These are phyloP conservation scores for Linnemannia zychae DNA, from an alignment of 192 early-diverging fungal genomes.

Conservation along the genomic window DNA sequence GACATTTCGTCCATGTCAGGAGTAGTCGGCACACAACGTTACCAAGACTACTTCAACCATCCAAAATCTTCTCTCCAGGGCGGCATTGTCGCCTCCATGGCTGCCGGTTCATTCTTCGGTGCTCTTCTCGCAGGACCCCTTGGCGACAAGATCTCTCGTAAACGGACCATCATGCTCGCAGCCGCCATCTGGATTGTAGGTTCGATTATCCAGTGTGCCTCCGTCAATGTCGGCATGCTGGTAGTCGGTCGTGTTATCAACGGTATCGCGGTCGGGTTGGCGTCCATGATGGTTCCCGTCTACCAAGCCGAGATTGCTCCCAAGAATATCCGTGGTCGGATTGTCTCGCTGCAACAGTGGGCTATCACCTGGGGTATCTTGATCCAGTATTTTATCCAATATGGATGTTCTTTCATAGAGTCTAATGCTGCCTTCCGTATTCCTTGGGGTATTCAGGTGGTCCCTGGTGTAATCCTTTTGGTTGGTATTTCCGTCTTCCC, in stretches of 20 bases:
- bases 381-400: conserved; percentile 71
- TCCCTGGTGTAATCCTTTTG: conserved; percentile 80
- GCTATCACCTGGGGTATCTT: conserved; percentile 90
- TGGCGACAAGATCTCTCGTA: conserved; percentile 77
- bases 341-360: conserved; percentile 89
- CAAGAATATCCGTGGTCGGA: conserved; percentile 83
- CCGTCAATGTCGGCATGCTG: conserved; percentile 72
- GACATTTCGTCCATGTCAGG: conserved; percentile 66
- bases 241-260: conserved; percentile 81
- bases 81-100: conserved; percentile 73
- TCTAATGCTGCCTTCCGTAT: conserved; percentile 78
- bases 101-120: conserved; percentile 82
- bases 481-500: conserved; percentile 81
- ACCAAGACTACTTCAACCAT: conserved; percentile 66
- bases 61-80: conserved; percentile 67
- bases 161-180: conserved; percentile 73
- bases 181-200: conserved; percentile 79
- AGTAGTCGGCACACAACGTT: conserved; percentile 60
- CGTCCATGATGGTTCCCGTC: conserved; percentile 76
- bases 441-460: conserved; percentile 83
- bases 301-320: conserved; percentile 87
- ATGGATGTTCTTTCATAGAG: conserved; percentile 58
- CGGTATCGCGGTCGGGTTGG: conserved; percentile 83
- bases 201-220: conserved; percentile 74
- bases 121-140: conserved; percentile 76